Percentiles rank a stretch among this genome's conserved stretches.
phyloP scores from a whole-genome alignment of 768 basidiomycete species.

The Pulveroboletus frians region DNA sequence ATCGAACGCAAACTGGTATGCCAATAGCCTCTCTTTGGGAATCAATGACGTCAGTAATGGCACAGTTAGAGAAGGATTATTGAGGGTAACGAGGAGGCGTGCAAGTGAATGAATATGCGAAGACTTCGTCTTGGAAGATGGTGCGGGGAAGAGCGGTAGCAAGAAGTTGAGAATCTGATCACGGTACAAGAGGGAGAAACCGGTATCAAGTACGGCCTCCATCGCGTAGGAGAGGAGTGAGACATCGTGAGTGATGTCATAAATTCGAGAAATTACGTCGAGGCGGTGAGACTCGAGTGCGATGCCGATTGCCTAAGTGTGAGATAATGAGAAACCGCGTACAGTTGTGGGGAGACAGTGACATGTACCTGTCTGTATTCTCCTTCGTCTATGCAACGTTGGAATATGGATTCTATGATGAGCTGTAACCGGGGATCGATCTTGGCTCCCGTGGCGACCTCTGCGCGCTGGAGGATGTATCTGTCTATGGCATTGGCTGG shows the following conservation, averaged over 20 bases:
- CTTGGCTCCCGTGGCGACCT: slow-evolving; percentile 50
- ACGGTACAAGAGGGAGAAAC: slow-evolving; percentile 81
- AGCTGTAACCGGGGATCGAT: slow-evolving; percentile 75
- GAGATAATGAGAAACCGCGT: slow-evolving; percentile 7
- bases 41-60: slow-evolving; percentile 70
- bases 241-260: slow-evolving; percentile 66
- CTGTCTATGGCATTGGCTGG: slow-evolving; percentile 94
- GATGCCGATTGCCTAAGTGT: slow-evolving; percentile 80
- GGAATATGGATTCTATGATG: slow-evolving; percentile 88
- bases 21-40: slow-evolving; percentile 65
- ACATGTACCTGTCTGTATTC: slow-evolving; percentile 80
- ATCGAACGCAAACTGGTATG: slow-evolving; percentile 96
- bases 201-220: slow-evolving; percentile 86
- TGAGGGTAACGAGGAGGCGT: slow-evolving; percentile 84
- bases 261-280: slow-evolving; percentile 79
- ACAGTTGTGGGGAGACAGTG: background rate
- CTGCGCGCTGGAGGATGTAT: slow-evolving; percentile 68
- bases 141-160: slow-evolving; percentile 81
- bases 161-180: slow-evolving; percentile 75
- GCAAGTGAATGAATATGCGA: slow-evolving; percentile 78
- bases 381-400: slow-evolving; percentile 77
- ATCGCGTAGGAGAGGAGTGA: slow-evolving; percentile 85
- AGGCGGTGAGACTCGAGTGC: slow-evolving; percentile 88
- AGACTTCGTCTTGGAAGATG: slow-evolving; percentile 64
- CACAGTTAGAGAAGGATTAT: slow-evolving; percentile 73